Conservation (phyloP, 192 early-diverging fungal species). For the Backusella macrospora region DNA sequence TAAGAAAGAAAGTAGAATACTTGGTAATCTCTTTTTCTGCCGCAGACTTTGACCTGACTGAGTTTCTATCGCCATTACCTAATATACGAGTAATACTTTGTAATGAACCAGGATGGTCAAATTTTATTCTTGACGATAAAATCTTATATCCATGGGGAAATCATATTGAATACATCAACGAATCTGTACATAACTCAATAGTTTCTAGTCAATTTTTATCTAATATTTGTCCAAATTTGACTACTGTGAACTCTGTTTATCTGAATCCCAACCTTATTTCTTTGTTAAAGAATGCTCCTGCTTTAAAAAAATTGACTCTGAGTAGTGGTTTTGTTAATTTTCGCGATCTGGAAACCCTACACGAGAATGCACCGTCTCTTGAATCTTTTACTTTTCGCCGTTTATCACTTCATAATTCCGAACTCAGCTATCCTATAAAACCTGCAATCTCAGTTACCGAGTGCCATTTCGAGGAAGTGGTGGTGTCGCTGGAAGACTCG, state of each 20-base stretch:
- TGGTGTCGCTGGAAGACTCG: neutral
- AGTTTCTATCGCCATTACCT: neutral
- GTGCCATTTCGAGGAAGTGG: neutral
- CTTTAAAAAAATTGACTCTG: neutral
- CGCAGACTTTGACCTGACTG: too few species aligned
- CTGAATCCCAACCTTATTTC: neutral
- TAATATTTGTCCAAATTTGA: neutral
- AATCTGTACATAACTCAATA: neutral
- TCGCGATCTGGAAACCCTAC: neutral
- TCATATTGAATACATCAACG: neutral
- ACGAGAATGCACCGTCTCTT: neutral
- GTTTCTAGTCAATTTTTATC: neutral
- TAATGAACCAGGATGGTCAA: neutral
- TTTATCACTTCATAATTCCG: neutral
- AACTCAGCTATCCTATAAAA: neutral
- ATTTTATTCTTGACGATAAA: neutral
- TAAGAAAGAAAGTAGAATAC: too few species aligned
- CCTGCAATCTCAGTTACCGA: neutral
- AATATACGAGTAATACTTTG: neutral
- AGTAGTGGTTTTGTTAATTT: neutral
- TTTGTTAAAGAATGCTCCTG: neutral
- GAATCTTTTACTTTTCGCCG: neutral
- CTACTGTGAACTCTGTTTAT: neutral
- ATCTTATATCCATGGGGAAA: neutral
- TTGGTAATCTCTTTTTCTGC: too few species aligned